Evolutionary conservation across 225 moss, liverwort and hornwort genomes (phyloP), one percentile per base, ranked within the genome.

Genomic region (Physcomitrellopsis africana): DNA sequence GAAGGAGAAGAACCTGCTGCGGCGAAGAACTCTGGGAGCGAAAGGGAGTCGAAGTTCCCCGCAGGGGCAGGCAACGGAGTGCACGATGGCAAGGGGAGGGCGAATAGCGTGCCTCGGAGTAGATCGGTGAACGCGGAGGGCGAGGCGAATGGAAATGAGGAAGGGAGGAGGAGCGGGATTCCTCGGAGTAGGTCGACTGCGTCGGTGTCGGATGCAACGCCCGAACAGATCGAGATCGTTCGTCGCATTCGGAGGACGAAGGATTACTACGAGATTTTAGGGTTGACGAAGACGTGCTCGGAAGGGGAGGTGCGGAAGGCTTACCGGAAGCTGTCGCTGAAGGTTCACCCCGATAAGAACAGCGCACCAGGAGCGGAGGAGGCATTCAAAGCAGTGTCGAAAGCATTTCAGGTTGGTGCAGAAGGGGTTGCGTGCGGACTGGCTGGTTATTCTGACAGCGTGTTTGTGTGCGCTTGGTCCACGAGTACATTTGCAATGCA

Each of bases 271-370:
- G 88, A 99, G 82, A 88, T 95, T 79, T 77, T 99, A 63, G 84
- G 94, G 46, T 81, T 94, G 82, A 37, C 84, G 6, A 99, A 94
- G 82, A 88, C 91, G 11, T 99, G 95, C 81, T 83, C 95, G 2
- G 97, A 99, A 27, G 89, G 93, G 18, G 97, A 99, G 72, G 79
- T 99, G 17, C 86, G 88, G 7, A 99, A 99, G 81, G 97, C 97
- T 2, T 99, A 99, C 70, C 83, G 93, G 64, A 99, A 99, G 87
- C 89, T 99, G 29, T 99, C 97, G 29, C 69, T 99, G 76, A 99
- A 99, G 83, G 97, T 99, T 69, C 97, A 99, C 77, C 97, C 97
- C n/a, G 97, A 99, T 73, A 99, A 99, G 75, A 99, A 99, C 72
- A 93, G 78, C 67, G 92, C 95, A 2, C 0, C 83, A 10, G 93